phyloP scores from a whole-genome alignment of 2,329 filamentous ascomycete species.

The Phialocephala sp. region DNA sequence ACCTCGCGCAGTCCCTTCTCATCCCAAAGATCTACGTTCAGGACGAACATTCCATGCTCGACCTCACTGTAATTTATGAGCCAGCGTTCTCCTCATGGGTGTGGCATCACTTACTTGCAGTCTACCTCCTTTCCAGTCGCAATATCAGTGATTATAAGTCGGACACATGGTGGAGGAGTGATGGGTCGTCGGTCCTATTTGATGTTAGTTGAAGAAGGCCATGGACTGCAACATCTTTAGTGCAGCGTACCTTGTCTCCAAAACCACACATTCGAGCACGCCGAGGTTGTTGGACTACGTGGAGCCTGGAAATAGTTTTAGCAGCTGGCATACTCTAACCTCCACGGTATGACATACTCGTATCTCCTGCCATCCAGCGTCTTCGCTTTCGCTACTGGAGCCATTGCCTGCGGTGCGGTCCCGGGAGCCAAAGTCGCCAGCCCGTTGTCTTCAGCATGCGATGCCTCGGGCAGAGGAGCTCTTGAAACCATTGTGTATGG shows the following conservation, averaged over 20 bases:
- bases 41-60: slow-evolving; percentile 70
- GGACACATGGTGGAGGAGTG: slow-evolving; percentile 91
- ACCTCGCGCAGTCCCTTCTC: slow-evolving; percentile 65
- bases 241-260: slow-evolving; percentile 82
- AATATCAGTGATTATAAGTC: slow-evolving; percentile 78
- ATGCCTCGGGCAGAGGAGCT: slow-evolving; percentile 31
- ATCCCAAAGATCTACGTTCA: slow-evolving; percentile 73
- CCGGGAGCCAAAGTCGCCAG: slow-evolving; percentile 30
- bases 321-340: slow-evolving; percentile 9
- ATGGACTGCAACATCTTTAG: neutral
- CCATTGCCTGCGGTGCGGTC: slow-evolving; percentile 22
- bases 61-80: slow-evolving; percentile 59
- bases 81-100: slow-evolving; percentile 9
- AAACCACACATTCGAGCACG: slow-evolving; percentile 98
- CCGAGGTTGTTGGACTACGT: slow-evolving; percentile 88
- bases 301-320: slow-evolving; percentile 60
- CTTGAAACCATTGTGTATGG: slow-evolving; percentile 21
- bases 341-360: slow-evolving; percentile 34
- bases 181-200: slow-evolving; percentile 88
- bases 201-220: neutral
- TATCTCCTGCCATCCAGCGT: slow-evolving; percentile 37
- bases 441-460: slow-evolving; percentile 22
- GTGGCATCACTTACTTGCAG: slow-evolving; percentile 66
- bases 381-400: slow-evolving; percentile 30
- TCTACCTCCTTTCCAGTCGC: slow-evolving; percentile 81